Evolutionary conservation across 371 early-diverging fungal genomes (phyloP).

Genomic region (Dentiscutata heterogama): DNA sequence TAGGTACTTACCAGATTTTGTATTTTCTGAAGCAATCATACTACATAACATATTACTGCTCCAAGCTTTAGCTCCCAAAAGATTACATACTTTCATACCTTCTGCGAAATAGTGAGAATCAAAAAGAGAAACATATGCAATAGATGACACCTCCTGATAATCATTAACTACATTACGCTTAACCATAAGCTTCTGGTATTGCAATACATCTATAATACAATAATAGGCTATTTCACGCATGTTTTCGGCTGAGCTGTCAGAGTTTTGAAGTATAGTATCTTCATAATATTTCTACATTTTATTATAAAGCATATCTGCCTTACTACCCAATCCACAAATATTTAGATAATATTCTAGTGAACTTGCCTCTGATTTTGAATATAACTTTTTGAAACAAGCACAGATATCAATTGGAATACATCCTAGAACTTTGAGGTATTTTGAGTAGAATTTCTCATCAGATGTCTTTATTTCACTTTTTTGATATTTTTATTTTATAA

Average conservation of each 20-base stretch:
- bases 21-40: conserved; percentile 22
- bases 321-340: background rate
- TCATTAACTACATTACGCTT: conserved; percentile 20
- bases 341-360: conserved; percentile 12
- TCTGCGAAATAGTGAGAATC: no score
- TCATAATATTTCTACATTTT: background rate
- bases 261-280: background rate
- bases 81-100: no score
- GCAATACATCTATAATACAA: conserved; percentile 36
- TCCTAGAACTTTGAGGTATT: conserved; percentile 16
- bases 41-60: background rate
- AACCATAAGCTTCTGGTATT: conserved; percentile 29
- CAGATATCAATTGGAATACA: conserved; percentile 35
- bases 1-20: conserved; percentile 31
- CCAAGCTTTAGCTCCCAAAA: no score
- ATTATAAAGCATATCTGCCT: background rate
- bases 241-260: background rate
- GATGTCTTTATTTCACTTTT: conserved; percentile 21
- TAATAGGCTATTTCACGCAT: conserved; percentile 17
- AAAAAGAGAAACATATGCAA: background rate
- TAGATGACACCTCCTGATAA: conserved; percentile 10
- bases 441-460: conserved; percentile 26
- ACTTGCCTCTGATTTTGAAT: conserved; percentile 18
- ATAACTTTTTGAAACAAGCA: conserved; percentile 22
- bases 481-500: no score